These are phyloP conservation scores for Nicotiana paniculata DNA, from an alignment of 257 asterid species.

Conservation along the genomic window DNA sequence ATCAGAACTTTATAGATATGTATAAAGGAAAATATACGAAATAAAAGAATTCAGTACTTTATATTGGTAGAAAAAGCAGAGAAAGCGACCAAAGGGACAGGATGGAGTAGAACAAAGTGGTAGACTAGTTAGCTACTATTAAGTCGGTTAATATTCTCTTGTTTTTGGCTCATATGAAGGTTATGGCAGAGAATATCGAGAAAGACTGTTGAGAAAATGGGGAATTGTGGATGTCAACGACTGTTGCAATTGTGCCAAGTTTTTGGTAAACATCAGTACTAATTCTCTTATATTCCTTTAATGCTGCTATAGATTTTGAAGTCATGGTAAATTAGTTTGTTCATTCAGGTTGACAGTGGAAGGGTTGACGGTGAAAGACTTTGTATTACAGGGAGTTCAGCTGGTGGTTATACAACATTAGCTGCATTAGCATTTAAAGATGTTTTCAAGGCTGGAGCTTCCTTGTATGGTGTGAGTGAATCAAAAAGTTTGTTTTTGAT, in stretches of 20 bases:
- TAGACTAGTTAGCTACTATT: background rate
- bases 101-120: background rate
- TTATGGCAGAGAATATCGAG: slow-evolving; percentile 91
- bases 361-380: slow-evolving; percentile 77
- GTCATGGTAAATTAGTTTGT: slow-evolving; percentile 15
- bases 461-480: slow-evolving; percentile 89
- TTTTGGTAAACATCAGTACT: slow-evolving; percentile 43
- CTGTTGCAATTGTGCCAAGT: slow-evolving; percentile 95
- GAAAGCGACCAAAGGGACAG: background rate
- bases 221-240: slow-evolving; percentile 92
- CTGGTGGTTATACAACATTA: slow-evolving; percentile 96
- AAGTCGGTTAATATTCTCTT: background rate
- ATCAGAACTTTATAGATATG: background rate
- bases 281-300: slow-evolving; percentile 4
- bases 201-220: slow-evolving; percentile 78
- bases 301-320: background rate
- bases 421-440: slow-evolving; percentile 92
- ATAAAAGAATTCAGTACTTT: background rate
- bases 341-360: slow-evolving; percentile 67
- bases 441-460: slow-evolving; percentile 83
- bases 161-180: slow-evolving; percentile 39
- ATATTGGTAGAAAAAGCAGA: background rate
- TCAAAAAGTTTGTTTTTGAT: background rate
- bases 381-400: slow-evolving; percentile 96
- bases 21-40: background rate